Conservation (phyloP, 2,329 filamentous ascomycete genomes). For the Elsinoe australis region DNA sequence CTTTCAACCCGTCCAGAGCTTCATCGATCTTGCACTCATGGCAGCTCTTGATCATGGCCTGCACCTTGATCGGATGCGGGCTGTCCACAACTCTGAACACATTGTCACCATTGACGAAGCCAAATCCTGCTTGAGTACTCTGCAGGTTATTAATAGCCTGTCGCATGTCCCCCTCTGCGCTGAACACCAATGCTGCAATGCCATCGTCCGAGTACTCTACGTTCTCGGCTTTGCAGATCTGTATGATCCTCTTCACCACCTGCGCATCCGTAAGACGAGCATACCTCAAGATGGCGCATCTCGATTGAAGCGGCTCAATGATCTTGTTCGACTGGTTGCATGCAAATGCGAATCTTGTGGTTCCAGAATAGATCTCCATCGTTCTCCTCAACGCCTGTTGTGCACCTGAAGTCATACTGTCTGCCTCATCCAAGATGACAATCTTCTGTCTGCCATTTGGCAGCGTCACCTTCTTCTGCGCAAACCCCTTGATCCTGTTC, state of each 20-base stretch:
- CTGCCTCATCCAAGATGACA: slow-evolving; percentile 94
- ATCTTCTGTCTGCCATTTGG: slow-evolving; percentile 87
- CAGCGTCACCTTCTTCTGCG: slow-evolving; percentile 96
- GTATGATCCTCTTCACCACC: slow-evolving; percentile 79
- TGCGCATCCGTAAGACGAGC: slow-evolving; percentile 86
- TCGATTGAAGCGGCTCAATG: slow-evolving; percentile 95
- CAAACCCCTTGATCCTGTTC: slow-evolving; percentile 96
- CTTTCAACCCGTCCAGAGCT: slow-evolving; percentile 76
- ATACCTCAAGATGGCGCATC: slow-evolving; percentile 93
- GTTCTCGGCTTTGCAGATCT: slow-evolving; percentile 87
- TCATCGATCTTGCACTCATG: slow-evolving; percentile 85
- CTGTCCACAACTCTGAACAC: slow-evolving; percentile 97
- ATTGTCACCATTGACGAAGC: slow-evolving; percentile 94
- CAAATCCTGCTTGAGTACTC: slow-evolving; percentile 85
- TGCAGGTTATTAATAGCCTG: slow-evolving; percentile 99
- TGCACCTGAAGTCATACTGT: slow-evolving; percentile 92
- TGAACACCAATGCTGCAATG: slow-evolving; percentile 91
- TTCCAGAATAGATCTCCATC: slow-evolving; percentile 98
- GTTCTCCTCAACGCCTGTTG: slow-evolving; percentile 91
- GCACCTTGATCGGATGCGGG: slow-evolving; percentile 95
- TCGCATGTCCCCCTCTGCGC: slow-evolving; percentile 95
- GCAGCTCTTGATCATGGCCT: slow-evolving; percentile 96
- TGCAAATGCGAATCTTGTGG: slow-evolving; percentile 92
- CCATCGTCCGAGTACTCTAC: slow-evolving; percentile 90
- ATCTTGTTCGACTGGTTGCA: slow-evolving; percentile 99